phyloP scores from a whole-genome alignment of 257 asterid genomes.

The Solanum sitiens region DNA sequence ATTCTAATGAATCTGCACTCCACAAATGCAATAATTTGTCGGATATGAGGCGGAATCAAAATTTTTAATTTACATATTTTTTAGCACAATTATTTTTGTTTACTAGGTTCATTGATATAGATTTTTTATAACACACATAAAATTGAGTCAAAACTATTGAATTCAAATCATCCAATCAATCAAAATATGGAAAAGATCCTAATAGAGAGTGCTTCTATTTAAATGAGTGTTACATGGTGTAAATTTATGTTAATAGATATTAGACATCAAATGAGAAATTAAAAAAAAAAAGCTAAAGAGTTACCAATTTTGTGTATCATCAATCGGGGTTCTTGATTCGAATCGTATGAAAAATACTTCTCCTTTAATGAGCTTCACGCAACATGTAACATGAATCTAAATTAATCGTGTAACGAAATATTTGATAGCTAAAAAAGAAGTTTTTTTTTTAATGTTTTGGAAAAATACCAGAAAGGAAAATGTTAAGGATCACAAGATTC shows the following conservation, averaged over 20 bases:
- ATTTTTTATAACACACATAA: not conserved
- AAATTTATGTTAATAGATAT: not conserved
- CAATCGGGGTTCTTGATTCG: not conserved
- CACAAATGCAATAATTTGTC: not conserved
- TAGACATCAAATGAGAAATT: too few species aligned
- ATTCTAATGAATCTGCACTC: not conserved
- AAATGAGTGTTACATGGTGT: not conserved
- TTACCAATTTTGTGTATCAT: not conserved
- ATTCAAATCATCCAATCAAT: not conserved
- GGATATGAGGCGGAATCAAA: not conserved
- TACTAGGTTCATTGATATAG: not conserved
- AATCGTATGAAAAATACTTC: not conserved
- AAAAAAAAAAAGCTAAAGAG: not conserved
- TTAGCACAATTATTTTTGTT: too few species aligned
- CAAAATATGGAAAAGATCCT: not conserved
- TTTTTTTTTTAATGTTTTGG: not conserved
- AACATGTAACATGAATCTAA: not conserved
- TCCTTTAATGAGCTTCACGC: not conserved
- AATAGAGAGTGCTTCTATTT: not conserved
- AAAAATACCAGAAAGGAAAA: not conserved
- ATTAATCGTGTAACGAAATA: not conserved
- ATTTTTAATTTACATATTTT: not conserved
- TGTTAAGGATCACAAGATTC: not conserved
- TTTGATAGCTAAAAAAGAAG: not conserved
- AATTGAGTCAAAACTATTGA: too few species aligned